phyloP scores from a whole-genome alignment of 2,329 filamentous ascomycete species.

The Cytospora schulzeri region DNA sequence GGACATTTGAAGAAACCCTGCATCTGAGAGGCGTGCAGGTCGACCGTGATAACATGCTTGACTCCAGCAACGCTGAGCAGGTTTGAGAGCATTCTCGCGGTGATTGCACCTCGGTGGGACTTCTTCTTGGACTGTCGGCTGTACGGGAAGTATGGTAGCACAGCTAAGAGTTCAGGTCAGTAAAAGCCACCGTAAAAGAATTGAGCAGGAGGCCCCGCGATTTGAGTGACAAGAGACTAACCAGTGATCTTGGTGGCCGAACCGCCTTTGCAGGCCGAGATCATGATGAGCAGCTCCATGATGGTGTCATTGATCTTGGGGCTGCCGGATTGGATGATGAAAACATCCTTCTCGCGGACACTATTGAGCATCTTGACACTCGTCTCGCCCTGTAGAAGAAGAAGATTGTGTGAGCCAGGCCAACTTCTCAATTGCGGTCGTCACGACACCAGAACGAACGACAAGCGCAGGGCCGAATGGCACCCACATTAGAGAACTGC shows the following conservation, averaged over 20 bases:
- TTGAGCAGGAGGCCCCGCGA: constrained; percentile 9
- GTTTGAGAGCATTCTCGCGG: constrained; percentile 95
- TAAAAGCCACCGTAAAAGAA: neutral
- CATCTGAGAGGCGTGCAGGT: constrained; percentile 97
- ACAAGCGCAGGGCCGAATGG: constrained; percentile 20
- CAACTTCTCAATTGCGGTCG: constrained; percentile 9
- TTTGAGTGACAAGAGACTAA: constrained; percentile 42
- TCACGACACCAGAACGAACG: constrained; percentile 28
- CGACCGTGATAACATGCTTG: constrained; percentile 96
- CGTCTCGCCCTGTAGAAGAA: constrained; percentile 61
- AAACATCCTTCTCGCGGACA: constrained; percentile 97
- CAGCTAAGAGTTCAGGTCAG: constrained; percentile 55
- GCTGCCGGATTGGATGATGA: constrained; percentile 97
- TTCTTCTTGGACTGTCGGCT: constrained; percentile 99
- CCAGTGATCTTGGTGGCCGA: constrained; percentile 96
- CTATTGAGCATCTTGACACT: constrained; percentile 70
- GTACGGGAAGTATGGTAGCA: constrained; percentile 97
- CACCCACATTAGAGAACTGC: constrained; percentile 66
- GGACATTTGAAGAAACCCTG: constrained; percentile 98
- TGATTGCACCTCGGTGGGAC: constrained; percentile 92
- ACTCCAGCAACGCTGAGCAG: constrained; percentile 91
- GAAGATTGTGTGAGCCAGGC: constrained; percentile 30
- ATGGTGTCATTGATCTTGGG: constrained; percentile 96
- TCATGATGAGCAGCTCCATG: constrained; percentile 99
- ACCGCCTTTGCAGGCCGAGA: constrained; percentile 95